A percentile compares a stretch with the other conserved stretches of the same genome.
Evolutionary conservation across 805 yeast genomes (phyloP).

Genomic region (Naumovozyma castellii): DNA sequence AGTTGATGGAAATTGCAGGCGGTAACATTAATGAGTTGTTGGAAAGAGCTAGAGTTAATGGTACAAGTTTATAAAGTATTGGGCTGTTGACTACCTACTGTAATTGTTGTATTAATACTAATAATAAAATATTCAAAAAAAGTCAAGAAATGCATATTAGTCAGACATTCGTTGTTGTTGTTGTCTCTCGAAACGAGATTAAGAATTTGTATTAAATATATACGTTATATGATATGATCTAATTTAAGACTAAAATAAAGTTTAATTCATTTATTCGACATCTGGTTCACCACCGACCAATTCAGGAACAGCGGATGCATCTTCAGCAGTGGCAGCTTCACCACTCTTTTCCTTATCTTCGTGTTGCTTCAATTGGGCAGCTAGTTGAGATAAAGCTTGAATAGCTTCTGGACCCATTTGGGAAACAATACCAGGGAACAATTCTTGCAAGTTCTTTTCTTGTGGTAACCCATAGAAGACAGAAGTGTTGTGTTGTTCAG

Average conservation of each 20-base stretch:
- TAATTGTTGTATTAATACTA: neutral
- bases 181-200: no score
- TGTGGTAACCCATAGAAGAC: conserved; percentile 93
- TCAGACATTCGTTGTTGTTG: neutral
- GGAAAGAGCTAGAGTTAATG: conserved; percentile 22
- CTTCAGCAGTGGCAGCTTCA: neutral
- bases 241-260: neutral
- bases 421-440: conserved; percentile 88
- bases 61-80: conserved; percentile 15
- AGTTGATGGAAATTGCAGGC: conserved; percentile 32
- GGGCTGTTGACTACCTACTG: no score
- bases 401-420: conserved; percentile 95
- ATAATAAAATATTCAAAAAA: neutral
- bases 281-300: neutral
- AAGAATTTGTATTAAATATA: neutral
- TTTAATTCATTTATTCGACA: neutral
- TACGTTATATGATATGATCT: conserved; percentile 1
- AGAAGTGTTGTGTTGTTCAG: conserved; percentile 82
- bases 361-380: conserved; percentile 60
- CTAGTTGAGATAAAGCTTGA: conserved; percentile 78
- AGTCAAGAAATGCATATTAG: no score
- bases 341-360: conserved; percentile 52
- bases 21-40: conserved; percentile 30
- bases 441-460: conserved; percentile 83
- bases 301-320: neutral